Percentiles rank a stretch among this genome's conserved stretches.
Conservation (phyloP, 2,329 filamentous ascomycete species). For the Cercospora zeina region DNA sequence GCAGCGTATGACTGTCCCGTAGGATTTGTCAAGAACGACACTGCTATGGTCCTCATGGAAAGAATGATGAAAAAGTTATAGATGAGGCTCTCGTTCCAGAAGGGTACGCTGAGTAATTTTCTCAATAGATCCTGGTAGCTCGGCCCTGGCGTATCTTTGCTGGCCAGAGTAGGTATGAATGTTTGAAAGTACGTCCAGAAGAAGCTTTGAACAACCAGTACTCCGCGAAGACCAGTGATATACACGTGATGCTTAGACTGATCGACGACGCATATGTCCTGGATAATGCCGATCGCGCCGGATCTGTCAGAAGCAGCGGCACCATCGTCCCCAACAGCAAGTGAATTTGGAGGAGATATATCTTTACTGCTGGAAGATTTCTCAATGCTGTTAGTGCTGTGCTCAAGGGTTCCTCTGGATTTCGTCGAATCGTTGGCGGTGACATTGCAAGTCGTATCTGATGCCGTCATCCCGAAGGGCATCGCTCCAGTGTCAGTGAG, state of each 20-base stretch:
- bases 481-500: neutral
- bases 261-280: neutral
- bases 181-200: slow-evolving; percentile 50
- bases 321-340: neutral
- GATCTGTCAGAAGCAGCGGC: neutral
- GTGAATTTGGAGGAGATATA: neutral
- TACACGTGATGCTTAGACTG: slow-evolving; percentile 34
- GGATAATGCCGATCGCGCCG: neutral
- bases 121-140: slow-evolving; percentile 47
- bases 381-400: neutral
- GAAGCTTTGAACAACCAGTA: slow-evolving; percentile 48
- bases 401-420: neutral
- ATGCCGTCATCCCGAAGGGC: neutral
- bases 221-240: slow-evolving; percentile 48
- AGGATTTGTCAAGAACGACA: slow-evolving; percentile 47
- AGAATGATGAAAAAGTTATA: slow-evolving; percentile 51
- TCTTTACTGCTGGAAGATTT: neutral
- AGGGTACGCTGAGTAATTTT: slow-evolving; percentile 48
- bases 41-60: slow-evolving; percentile 47
- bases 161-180: slow-evolving; percentile 49
- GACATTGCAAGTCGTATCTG: neutral
- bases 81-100: slow-evolving; percentile 51
- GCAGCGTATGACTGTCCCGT: slow-evolving; percentile 43
- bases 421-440: neutral
- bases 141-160: slow-evolving; percentile 42